Base-by-base conservation (phyloP, 208 protist species). In the Leishmania mexicana region DNA sequence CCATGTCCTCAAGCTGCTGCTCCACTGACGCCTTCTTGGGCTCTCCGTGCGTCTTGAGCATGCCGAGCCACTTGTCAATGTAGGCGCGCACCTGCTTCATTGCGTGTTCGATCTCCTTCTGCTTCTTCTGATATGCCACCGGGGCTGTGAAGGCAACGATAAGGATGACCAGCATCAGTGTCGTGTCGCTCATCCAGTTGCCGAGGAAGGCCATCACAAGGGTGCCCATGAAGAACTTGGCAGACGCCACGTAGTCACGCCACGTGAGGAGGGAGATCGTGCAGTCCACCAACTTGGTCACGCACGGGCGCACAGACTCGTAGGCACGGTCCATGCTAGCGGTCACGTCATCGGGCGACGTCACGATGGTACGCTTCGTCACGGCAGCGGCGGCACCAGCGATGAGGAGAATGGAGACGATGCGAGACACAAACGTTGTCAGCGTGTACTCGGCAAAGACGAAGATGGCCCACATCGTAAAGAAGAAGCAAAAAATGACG, bases 401-500 rank as follows among this genome's bases (percentile, higher is more conserved):
- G 19, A 93, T 80, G 47, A 96, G 85, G 40, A 79, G 5, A 28
- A 95, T 73, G 53, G 88, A 83, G 5, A 85, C 68, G 28, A 95
- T 68, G 78, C 93, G 92, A 78, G 86, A 89, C 47, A 83, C 2
- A 75, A 95, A 96, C n/a, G 94, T 97, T 7, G 90, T 88, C 19
- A 94, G 19, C 21, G 93, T 97, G 89, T 97, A 97, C 21, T 92
- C 62, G 74, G 90, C 90, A 75, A 83, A 84, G 35, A 87, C 88
- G 70, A 90, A 97, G 42, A 96, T 83, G 24, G 87, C 81, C 87
- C 92, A 91, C 2, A 87, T 51, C n/a, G 71, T 47, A 53, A 96
- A 80, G 57, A 94, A 45, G 38, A 68, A 60, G 45, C 60, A 84
- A 28, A 90, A 47, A 11, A 95, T 45, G 64, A 87, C 21, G 57